Evolutionary conservation across 176 grass and related monocot genomes (phyloP).

Genomic region (Guadua angustifolia): DNA sequence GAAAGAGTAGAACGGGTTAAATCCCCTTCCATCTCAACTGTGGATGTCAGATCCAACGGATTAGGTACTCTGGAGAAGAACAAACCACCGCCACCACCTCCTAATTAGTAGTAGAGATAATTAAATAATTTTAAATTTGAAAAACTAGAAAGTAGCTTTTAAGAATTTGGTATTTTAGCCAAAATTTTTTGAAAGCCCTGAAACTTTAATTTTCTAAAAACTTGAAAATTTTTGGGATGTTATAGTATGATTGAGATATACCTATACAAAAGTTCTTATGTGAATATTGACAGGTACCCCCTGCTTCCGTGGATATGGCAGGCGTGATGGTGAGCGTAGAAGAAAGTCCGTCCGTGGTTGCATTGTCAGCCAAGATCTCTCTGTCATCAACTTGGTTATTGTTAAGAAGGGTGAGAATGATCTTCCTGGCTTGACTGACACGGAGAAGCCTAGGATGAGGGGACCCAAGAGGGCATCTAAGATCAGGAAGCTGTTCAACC

Average conservation of each 20-base stretch:
- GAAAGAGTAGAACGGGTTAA: too few species aligned
- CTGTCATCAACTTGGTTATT: constrained; percentile 82
- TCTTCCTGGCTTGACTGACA: constrained; percentile 77
- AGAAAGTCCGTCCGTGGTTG: constrained; percentile 89
- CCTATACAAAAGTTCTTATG: background rate
- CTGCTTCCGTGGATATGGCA: constrained; percentile 83
- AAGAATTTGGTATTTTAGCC: too few species aligned
- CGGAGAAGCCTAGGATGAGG: constrained; percentile 94
- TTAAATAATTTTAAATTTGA: too few species aligned
- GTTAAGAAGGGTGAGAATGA: constrained; percentile 94
- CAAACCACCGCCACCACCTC: too few species aligned
- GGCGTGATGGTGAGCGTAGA: constrained; percentile 81
- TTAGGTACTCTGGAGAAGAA: too few species aligned
- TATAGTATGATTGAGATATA: background rate
- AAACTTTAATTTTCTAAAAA: too few species aligned
- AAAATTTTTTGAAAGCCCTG: too few species aligned
- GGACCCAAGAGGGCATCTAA: constrained; percentile 92
- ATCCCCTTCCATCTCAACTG: too few species aligned
- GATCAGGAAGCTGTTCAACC: constrained; percentile 90
- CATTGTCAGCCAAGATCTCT: constrained; percentile 86
- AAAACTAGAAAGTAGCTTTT: too few species aligned
- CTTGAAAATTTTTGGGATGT: too few species aligned
- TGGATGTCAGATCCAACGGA: too few species aligned
- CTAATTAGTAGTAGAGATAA: too few species aligned
- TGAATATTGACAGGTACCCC: constrained; percentile 55